These are phyloP conservation scores for Syncephalastrum contaminatum DNA, from an alignment of 371 early-diverging fungal species.

Conservation along the genomic window DNA sequence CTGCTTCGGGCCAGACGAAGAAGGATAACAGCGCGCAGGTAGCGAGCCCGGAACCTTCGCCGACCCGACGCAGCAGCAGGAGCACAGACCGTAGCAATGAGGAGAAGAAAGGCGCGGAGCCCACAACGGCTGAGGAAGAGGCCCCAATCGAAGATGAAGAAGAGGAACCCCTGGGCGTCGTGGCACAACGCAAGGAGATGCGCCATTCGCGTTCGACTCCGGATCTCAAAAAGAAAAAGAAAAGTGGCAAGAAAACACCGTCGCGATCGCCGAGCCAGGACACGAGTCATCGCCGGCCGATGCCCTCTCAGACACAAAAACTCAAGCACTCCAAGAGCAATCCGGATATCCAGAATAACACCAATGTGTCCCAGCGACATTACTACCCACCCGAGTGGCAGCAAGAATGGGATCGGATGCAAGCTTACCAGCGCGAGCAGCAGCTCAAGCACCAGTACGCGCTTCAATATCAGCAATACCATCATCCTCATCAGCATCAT, in stretches of 20 bases:
- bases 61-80: constrained; percentile 12
- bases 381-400: constrained; percentile 23
- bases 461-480: constrained; percentile 3
- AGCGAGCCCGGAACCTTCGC: not conserved
- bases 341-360: constrained; percentile 29
- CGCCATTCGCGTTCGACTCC: constrained; percentile 32
- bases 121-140: constrained; percentile 1
- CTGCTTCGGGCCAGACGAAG: too few species aligned
- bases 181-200: constrained; percentile 10
- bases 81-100: constrained; percentile 1
- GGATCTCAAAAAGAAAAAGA: constrained; percentile 37
- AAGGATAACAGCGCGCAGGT: too few species aligned
- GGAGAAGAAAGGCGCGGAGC: not conserved
- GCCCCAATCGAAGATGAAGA: constrained; percentile 15
- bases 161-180: constrained; percentile 5
- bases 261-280: constrained; percentile 18
- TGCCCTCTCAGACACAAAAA: constrained; percentile 9
- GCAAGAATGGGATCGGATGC: constrained; percentile 44
- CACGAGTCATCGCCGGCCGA: constrained; percentile 8
- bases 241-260: constrained; percentile 16
- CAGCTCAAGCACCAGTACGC: constrained; percentile 29
- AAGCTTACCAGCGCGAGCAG: constrained; percentile 37
- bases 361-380: constrained; percentile 4
- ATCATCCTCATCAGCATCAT: not conserved
- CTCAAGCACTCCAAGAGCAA: constrained; percentile 37